A percentile compares a stretch with the other conserved stretches of the same genome.
Conservation (phyloP, 805 yeast species). For the Cyberlindnera suaveolens region DNA sequence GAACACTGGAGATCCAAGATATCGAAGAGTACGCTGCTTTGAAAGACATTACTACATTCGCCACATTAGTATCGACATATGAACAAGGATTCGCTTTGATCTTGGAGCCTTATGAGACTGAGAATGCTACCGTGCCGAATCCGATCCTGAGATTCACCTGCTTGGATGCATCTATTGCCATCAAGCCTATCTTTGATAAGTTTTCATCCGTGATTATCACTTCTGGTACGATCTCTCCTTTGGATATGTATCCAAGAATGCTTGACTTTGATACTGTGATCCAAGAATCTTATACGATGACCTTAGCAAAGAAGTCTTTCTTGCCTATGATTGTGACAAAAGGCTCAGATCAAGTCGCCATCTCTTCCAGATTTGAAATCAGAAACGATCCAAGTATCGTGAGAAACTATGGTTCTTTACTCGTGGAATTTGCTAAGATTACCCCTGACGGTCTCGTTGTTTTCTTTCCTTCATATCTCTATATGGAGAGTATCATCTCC, state of each 20-base stretch:
- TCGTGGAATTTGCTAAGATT: constrained; percentile 87
- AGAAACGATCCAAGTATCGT: constrained; percentile 98
- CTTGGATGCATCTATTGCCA: constrained; percentile 95
- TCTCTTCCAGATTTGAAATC: constrained; percentile 92
- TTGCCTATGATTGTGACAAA: constrained; percentile 94
- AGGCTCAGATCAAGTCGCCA: constrained; percentile 97
- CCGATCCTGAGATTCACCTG: constrained; percentile 92
- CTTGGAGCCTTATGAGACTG: constrained; percentile 92
- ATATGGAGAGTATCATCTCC: constrained; percentile 96
- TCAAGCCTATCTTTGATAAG: constrained; percentile 92
- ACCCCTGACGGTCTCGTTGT: constrained; percentile 99
- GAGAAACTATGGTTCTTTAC: constrained; percentile 88
- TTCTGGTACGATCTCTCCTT: constrained; percentile 95
- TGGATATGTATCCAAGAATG: constrained; percentile 98
- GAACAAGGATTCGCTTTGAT: constrained; percentile 89
- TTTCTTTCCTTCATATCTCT: constrained; percentile 92
- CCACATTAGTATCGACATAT: constrained; percentile 91
- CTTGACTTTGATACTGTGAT: constrained; percentile 87
- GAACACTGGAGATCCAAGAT: constrained; percentile 82
- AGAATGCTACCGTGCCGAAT: constrained; percentile 90
- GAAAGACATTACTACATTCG: constrained; percentile 95
- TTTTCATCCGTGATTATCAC: constrained; percentile 92
- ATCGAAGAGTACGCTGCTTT: constrained; percentile 90
- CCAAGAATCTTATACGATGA: constrained; percentile 94
- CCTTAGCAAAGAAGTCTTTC: constrained; percentile 85